Evolutionary conservation across 164 flowering plant genomes (phyloP).

Genomic region (Vitis amurensis): DNA sequence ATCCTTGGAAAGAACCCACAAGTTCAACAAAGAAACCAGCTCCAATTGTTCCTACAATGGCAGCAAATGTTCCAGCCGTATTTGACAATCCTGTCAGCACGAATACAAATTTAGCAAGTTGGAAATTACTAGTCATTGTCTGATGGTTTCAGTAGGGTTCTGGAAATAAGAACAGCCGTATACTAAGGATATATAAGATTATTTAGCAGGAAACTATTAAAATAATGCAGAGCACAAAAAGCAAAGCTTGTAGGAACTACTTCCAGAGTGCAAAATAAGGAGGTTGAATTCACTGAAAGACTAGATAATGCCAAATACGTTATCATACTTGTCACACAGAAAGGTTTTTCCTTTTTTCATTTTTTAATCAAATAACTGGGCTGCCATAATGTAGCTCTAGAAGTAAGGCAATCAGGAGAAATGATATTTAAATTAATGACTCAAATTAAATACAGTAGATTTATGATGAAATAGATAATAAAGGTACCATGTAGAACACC

Average conservation of each 20-base stretch:
- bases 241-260: too few species aligned
- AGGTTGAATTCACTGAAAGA: too few species aligned
- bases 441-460: background rate
- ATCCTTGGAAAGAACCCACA: conserved; percentile 87
- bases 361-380: background rate
- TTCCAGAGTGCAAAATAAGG: too few species aligned
- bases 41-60: conserved; percentile 89
- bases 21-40: conserved; percentile 90
- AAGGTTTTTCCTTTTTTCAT: too few species aligned
- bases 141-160: too few species aligned
- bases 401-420: background rate
- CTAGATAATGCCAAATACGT: too few species aligned
- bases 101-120: background rate
- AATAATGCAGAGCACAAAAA: too few species aligned
- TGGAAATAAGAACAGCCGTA: too few species aligned
- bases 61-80: conserved; percentile 91
- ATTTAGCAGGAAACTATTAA: too few species aligned
- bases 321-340: too few species aligned
- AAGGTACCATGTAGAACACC: conserved; percentile 85
- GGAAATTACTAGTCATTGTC: background rate
- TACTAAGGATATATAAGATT: too few species aligned
- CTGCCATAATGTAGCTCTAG: background rate
- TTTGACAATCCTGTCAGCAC: conserved; percentile 68
- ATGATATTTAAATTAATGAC: background rate
- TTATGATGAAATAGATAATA: background rate